Conservation (phyloP, 768 basidiomycete genomes). For the Amanita subjunquillea region DNA sequence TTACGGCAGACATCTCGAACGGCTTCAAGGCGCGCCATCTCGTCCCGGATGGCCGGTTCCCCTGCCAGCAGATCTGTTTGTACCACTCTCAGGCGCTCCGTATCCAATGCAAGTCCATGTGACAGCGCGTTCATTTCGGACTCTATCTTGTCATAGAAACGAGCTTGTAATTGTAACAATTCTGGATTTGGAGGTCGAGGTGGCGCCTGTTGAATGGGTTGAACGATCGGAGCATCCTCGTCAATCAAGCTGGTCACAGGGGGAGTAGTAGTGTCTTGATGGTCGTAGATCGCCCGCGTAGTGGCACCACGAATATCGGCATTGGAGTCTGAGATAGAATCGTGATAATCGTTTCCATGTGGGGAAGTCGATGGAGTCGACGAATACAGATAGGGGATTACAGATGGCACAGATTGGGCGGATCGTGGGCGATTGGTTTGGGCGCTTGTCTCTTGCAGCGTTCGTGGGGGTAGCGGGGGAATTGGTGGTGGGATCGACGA, state of each 20-base stretch:
- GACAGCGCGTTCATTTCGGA: constrained; percentile 65
- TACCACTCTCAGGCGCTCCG: constrained; percentile 69
- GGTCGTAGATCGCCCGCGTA: background rate
- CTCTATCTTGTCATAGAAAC: constrained; percentile 66
- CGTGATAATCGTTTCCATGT: background rate
- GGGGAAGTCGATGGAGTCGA: background rate
- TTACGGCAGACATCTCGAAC: constrained; percentile 84
- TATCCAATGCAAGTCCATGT: constrained; percentile 50
- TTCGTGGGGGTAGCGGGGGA: constrained; percentile 9
- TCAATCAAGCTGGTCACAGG: constrained; percentile 55
- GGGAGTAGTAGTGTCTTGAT: constrained; percentile 12
- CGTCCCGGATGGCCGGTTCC: constrained; percentile 90
- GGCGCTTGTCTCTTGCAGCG: background rate
- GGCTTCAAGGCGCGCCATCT: constrained; percentile 90
- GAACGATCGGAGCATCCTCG: constrained; percentile 28
- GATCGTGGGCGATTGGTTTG: background rate
- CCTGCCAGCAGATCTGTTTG: constrained; percentile 81
- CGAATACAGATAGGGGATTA: background rate
- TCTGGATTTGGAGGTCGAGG: constrained; percentile 88
- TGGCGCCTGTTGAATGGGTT: constrained; percentile 32
- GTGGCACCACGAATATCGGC: background rate
- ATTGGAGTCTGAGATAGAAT: background rate
- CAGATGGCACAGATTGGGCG: background rate
- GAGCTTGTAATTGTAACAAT: constrained; percentile 67
- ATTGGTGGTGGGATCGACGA: constrained; percentile 5